Percentiles rank a stretch among this genome's conserved stretches.
Conservation (phyloP, 2,329 filamentous ascomycete genomes). For the Thermothelomyces thermophilus region DNA sequence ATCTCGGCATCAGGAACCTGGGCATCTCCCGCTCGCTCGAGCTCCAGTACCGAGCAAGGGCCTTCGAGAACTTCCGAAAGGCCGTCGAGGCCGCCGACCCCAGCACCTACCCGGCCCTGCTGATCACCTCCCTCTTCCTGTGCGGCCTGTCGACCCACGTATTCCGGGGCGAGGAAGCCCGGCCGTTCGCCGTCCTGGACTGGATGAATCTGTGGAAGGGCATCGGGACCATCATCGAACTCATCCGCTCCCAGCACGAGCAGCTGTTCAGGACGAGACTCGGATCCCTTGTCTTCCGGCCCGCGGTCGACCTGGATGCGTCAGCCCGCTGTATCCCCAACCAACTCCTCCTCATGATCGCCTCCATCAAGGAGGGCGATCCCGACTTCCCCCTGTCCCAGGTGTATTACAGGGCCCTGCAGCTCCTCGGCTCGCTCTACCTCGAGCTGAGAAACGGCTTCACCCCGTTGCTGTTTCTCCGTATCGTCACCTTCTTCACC, state of each 20-base stretch:
- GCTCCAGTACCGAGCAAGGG: slow-evolving; percentile 40
- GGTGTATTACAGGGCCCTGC: slow-evolving; percentile 41
- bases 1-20: slow-evolving; percentile 23
- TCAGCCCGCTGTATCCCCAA: slow-evolving; percentile 38
- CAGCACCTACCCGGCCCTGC: slow-evolving; percentile 41
- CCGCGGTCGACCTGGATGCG: slow-evolving; percentile 40
- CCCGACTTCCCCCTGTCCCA: slow-evolving; percentile 35
- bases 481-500: slow-evolving; percentile 48
- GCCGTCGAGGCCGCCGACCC: slow-evolving; percentile 44
- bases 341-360: slow-evolving; percentile 44
- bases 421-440: slow-evolving; percentile 47
- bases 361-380: slow-evolving; percentile 35
- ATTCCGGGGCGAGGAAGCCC: slow-evolving; percentile 42
- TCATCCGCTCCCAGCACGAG: slow-evolving; percentile 28
- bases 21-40: slow-evolving; percentile 35
- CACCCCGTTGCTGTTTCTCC: slow-evolving; percentile 39
- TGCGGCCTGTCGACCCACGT: slow-evolving; percentile 44
- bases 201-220: slow-evolving; percentile 53
- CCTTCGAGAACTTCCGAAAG: slow-evolving; percentile 45
- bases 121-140: slow-evolving; percentile 46
- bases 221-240: slow-evolving; percentile 42
- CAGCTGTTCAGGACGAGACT: slow-evolving; percentile 38
- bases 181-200: slow-evolving; percentile 45
- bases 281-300: slow-evolving; percentile 42
- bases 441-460: slow-evolving; percentile 40